Evolutionary conservation across 805 yeast species (phyloP).

Genomic region (Saturnispora gosingensis): DNA sequence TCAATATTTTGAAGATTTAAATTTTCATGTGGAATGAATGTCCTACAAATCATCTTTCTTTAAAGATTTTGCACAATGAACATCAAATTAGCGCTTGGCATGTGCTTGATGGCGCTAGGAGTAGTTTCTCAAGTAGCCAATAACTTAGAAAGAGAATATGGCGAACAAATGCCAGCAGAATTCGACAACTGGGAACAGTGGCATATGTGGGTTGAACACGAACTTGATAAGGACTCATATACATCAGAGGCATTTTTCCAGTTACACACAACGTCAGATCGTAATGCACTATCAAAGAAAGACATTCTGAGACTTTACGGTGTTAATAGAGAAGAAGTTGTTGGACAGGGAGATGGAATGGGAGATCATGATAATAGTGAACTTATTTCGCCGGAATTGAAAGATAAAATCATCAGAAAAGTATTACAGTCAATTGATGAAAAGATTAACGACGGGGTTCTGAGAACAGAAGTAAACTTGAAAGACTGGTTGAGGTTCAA

Average conservation of each 20-base stretch:
- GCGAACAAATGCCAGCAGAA: constrained; percentile 39
- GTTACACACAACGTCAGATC: constrained; percentile 61
- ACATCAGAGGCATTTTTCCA: constrained; percentile 59
- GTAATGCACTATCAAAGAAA: constrained; percentile 11
- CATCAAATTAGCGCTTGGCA: background rate
- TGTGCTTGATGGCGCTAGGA: background rate
- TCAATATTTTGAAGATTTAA: background rate
- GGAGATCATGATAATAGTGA: constrained; percentile 67
- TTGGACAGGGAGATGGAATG: constrained; percentile 87
- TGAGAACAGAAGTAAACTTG: constrained; percentile 32
- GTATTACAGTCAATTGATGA: constrained; percentile 52
- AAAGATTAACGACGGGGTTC: constrained; percentile 39
- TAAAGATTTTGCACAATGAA: background rate
- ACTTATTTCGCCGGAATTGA: constrained; percentile 44
- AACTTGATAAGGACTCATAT: constrained; percentile 25
- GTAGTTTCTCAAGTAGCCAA: background rate
- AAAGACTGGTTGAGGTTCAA: constrained; percentile 65
- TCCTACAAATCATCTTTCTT: background rate
- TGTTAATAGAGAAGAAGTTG: constrained; percentile 54
- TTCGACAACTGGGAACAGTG: constrained; percentile 62
- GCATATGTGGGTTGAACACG: constrained; percentile 91
- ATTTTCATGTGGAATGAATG: background rate
- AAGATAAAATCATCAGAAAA: constrained; percentile 43
- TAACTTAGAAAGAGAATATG: constrained; percentile 19
- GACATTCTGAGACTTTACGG: constrained; percentile 84